These are phyloP conservation scores for Yarrowia sp. DNA, from an alignment of 805 yeast species.

Conservation along the genomic window DNA sequence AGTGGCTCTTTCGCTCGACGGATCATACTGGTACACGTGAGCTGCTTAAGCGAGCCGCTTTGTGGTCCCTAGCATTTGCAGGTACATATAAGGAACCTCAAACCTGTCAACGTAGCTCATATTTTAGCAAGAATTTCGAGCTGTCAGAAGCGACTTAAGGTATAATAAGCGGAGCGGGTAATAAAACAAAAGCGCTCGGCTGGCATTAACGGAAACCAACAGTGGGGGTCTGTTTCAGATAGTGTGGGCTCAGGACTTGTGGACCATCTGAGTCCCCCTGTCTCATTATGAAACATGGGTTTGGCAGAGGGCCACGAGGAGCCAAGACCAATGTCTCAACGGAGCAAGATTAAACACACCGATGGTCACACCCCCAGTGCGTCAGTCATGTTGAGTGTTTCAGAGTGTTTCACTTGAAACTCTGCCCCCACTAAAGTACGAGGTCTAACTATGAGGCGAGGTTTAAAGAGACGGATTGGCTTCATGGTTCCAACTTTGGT, in stretches of 20 bases:
- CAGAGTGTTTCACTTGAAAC: conserved; percentile 2
- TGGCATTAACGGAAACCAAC: not conserved
- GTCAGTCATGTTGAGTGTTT: conserved; percentile 12
- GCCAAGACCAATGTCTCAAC: conserved; percentile 15
- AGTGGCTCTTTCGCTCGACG: not conserved
- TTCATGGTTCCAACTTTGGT: conserved; percentile 8
- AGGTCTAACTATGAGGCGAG: not conserved
- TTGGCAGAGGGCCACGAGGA: not conserved
- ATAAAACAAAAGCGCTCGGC: not conserved
- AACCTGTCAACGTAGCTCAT: too few species aligned
- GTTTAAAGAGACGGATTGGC: not conserved
- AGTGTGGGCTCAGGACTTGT: not conserved
- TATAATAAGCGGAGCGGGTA: not conserved
- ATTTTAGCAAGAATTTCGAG: too few species aligned
- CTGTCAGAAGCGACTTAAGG: too few species aligned
- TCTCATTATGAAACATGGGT: conserved; percentile 9
- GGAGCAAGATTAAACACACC: conserved; percentile 3
- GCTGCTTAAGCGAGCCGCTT: too few species aligned
- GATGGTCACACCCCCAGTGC: conserved; percentile 19
- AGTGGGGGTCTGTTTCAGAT: not conserved
- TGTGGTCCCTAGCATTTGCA: not conserved
- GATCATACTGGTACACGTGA: not conserved
- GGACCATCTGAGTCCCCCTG: not conserved
- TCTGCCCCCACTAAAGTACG: not conserved
- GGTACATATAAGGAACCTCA: too few species aligned